Evolutionary conservation across 192 early-diverging fungal genomes (phyloP), one percentile per base, ranked within the genome.

Genomic region (Coemansia asiatica): DNA sequence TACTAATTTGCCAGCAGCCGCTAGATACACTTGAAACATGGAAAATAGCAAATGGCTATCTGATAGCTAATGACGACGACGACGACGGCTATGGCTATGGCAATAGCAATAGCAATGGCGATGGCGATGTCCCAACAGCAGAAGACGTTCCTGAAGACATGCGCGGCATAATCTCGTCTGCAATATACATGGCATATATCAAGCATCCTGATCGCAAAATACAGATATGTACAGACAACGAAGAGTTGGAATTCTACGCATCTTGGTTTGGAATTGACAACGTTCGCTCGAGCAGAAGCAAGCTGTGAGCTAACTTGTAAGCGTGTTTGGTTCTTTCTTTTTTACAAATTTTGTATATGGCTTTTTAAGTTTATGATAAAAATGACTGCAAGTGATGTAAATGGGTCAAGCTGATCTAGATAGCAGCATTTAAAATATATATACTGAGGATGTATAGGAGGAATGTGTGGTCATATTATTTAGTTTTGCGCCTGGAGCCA

Each of bases 221-320:
- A 22, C 50, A 36, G 1, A 27, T 80, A 22, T 65, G 64, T 13
- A 71, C 72, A 0, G 69, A 71, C 27, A 44, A 51, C 50, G 78
- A 75, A 12, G 78, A 80, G 60, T 62, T 75, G 15, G 63, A 29
- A 54, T 80, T 75, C 27, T 80, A 80, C 29, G 69, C 68, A 4
- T 68, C 65, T 25, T 80, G 78, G 78, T 80, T 80, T 60, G 72
- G 63, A 4, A 35, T 80, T 15, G 33, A 25, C 4, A 58, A 60
- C 28, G 53, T 66, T 22, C 29, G 25, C 16, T 29, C 66, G 13
- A 46, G 7, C 35, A 35, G 18, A 21, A 28, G 16, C 23, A 6
- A 28, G 15, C 6, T 12, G 26, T n/a, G 44, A n/a, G 25, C 23
- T 28, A 13, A 19, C 6, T 56, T 56, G n/a, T 21, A 8, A 27